These are phyloP conservation scores for Saccharomyces pastorianus DNA, from an alignment of 1,139 yeast species.

Conservation along the genomic window DNA sequence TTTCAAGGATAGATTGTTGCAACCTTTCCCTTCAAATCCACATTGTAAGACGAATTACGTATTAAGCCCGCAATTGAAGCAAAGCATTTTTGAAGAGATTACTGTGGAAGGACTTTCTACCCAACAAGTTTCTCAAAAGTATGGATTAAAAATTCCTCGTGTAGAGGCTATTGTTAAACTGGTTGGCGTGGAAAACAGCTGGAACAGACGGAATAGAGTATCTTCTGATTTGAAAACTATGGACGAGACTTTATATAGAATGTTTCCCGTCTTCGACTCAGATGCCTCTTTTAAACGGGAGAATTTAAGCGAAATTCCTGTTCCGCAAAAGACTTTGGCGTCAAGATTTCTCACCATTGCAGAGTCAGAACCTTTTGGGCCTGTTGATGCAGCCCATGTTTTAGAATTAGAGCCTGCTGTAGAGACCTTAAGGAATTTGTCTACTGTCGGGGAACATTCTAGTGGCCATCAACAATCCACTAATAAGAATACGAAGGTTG, in stretches of 20 bases:
- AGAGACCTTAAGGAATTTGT: constrained; percentile 57
- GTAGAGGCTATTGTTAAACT: constrained; percentile 77
- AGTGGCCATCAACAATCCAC: constrained; percentile 22
- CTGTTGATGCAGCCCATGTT: constrained; percentile 87
- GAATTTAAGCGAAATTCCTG: constrained; percentile 87
- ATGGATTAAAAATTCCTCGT: constrained; percentile 75
- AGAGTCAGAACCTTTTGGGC: constrained; percentile 95
- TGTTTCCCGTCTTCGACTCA: constrained; percentile 68
- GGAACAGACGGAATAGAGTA: constrained; percentile 43
- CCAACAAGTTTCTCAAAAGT: constrained; percentile 71
- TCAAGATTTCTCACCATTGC: constrained; percentile 85
- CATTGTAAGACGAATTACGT: constrained; percentile 60
- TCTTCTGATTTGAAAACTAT: constrained; percentile 47
- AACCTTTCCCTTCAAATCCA: constrained; percentile 75
- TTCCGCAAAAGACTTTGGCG: constrained; percentile 73
- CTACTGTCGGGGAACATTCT: constrained; percentile 47
- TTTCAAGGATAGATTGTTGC: constrained; percentile 36
- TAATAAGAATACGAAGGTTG: constrained; percentile 17
- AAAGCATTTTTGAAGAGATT: constrained; percentile 51
- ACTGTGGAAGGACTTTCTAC: constrained; percentile 45
- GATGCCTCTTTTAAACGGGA: constrained; percentile 40
- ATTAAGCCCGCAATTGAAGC: constrained; percentile 51
- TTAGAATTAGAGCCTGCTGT: constrained; percentile 81
- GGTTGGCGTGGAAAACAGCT: constrained; percentile 52
- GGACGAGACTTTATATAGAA: constrained; percentile 56